phyloP scores from a whole-genome alignment of 768 basidiomycete genomes.

The Xerocomus potaroensis region DNA sequence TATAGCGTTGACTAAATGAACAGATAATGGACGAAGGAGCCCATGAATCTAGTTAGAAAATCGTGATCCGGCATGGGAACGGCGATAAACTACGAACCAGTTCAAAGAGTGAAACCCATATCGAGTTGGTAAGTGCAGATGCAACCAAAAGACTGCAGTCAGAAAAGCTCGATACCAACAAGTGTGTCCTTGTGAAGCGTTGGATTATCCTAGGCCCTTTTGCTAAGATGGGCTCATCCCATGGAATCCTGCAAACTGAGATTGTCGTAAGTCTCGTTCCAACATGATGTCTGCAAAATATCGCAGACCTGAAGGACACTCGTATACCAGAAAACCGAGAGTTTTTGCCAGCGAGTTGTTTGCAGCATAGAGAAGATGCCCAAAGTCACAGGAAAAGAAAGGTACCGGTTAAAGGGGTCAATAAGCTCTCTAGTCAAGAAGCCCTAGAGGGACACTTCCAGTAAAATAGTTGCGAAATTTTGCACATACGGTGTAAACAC shows the following conservation, averaged over 20 bases:
- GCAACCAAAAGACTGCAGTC: slow-evolving; percentile 14
- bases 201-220: neutral
- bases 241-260: slow-evolving; percentile 32
- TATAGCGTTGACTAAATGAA: slow-evolving; percentile 21
- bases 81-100: slow-evolving; percentile 15
- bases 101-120: slow-evolving; percentile 21
- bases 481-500: slow-evolving; percentile 20
- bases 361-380: slow-evolving; percentile 18
- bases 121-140: slow-evolving; percentile 18
- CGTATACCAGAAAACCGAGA: slow-evolving; percentile 29
- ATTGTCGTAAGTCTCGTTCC: slow-evolving; percentile 2
- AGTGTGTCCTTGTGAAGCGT: slow-evolving; percentile 18
- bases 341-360: slow-evolving; percentile 15
- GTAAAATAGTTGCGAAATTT: neutral
- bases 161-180: slow-evolving; percentile 3
- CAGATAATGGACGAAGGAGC: slow-evolving; percentile 12
- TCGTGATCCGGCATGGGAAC: neutral
- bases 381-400: slow-evolving; percentile 22
- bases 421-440: slow-evolving; percentile 14
- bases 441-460: slow-evolving; percentile 13
- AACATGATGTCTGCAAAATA: neutral
- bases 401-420: slow-evolving; percentile 20
- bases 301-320: slow-evolving; percentile 32
- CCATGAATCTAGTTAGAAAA: slow-evolving; percentile 19
- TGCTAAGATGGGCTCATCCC: slow-evolving; percentile 15